These are phyloP conservation scores for Fusarium sp. DNA, from an alignment of 2,329 filamentous ascomycete species.

Conservation along the genomic window DNA sequence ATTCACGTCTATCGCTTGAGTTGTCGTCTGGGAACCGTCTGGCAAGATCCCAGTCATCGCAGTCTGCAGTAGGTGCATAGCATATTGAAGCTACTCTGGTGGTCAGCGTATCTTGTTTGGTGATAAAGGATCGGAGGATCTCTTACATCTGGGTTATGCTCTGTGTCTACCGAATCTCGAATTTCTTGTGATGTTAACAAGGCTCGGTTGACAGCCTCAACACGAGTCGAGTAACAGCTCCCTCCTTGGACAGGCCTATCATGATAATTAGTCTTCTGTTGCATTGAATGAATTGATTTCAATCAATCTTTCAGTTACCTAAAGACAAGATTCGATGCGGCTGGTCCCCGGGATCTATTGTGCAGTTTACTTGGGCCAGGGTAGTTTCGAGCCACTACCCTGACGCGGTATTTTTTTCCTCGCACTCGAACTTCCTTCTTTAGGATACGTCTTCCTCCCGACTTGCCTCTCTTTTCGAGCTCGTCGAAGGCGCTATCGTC, in stretches of 20 bases:
- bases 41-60: conserved; percentile 3
- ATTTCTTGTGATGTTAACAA: background rate
- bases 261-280: background rate
- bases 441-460: background rate
- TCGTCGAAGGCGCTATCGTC: background rate
- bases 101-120: background rate
- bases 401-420: background rate
- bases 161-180: background rate
- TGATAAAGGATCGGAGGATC: too few species aligned
- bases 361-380: background rate
- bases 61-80: background rate
- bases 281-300: too few species aligned
- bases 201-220: background rate
- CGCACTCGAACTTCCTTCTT: background rate
- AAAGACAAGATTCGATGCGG: background rate
- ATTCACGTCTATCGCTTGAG: background rate
- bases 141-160: background rate
- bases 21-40: background rate
- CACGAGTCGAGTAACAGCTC: background rate
- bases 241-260: background rate
- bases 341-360: background rate
- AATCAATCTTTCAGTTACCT: background rate
- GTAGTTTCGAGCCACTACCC: background rate
- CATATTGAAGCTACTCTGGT: background rate
- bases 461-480: background rate